Conservation (phyloP, 2,329 filamentous ascomycete species). For the Alternaria metachromatica region DNA sequence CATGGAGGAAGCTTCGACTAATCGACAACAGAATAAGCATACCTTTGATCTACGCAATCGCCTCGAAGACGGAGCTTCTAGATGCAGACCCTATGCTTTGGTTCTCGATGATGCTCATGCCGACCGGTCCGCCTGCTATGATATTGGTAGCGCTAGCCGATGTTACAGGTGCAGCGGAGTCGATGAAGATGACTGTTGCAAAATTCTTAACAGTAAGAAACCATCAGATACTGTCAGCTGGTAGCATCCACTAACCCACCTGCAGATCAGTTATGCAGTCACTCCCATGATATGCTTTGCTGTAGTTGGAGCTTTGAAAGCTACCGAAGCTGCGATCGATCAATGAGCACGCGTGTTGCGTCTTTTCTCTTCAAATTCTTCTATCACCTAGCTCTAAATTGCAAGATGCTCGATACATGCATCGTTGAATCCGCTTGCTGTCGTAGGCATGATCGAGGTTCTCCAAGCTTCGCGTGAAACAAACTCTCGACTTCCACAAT, state of each 20-base stretch:
- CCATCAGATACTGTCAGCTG: not conserved
- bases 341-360: not conserved
- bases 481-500: not conserved
- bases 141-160: constrained; percentile 61
- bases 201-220: constrained; percentile 57
- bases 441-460: not conserved
- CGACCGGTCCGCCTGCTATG: constrained; percentile 62
- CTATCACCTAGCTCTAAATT: not conserved
- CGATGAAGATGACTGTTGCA: constrained; percentile 61
- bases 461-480: not conserved
- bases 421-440: not conserved
- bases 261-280: constrained; percentile 52
- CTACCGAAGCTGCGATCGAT: constrained; percentile 26
- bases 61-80: constrained; percentile 60
- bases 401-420: not conserved
- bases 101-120: constrained; percentile 70
- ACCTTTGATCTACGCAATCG: constrained; percentile 61
- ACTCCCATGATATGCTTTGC: constrained; percentile 54
- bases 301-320: constrained; percentile 53
- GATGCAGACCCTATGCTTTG: constrained; percentile 68
- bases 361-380: not conserved
- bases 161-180: constrained; percentile 51
- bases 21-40: constrained; percentile 54
- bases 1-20: not conserved
- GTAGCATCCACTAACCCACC: not conserved